phyloP scores from a whole-genome alignment of 345 rosid species.

The Arabidopsis thaliana region DNA sequence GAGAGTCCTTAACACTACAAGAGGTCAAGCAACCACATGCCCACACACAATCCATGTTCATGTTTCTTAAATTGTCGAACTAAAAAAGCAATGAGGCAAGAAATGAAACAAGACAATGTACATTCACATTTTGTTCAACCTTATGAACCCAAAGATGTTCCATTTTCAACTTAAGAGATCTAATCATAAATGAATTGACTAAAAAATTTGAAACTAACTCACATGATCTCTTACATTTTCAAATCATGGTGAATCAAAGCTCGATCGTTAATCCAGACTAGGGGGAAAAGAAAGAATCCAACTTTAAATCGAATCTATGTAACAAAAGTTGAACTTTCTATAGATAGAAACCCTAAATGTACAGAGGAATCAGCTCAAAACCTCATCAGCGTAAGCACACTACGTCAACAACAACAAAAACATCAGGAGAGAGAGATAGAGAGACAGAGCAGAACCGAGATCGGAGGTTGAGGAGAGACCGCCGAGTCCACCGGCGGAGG shows the following conservation, averaged over 20 bases:
- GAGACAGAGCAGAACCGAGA: slow-evolving; percentile 67
- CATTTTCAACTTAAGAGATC: slow-evolving; percentile 20
- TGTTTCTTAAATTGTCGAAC: not conserved
- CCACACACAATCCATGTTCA: slow-evolving; percentile 34
- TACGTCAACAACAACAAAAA: not conserved
- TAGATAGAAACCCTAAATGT: slow-evolving; percentile 22
- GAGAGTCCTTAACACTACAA: slow-evolving; percentile 17
- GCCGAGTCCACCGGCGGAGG: slow-evolving; percentile 63
- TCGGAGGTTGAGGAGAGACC: slow-evolving; percentile 85
- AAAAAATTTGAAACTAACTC: slow-evolving; percentile 26
- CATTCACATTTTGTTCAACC: slow-evolving; percentile 4
- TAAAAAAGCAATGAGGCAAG: not conserved
- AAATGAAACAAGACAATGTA: slow-evolving; percentile 12
- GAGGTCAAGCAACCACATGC: slow-evolving; percentile 38
- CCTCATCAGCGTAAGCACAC: not conserved
- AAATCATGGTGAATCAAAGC: slow-evolving; percentile 6
- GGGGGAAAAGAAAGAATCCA: slow-evolving; percentile 1
- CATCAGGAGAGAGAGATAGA: slow-evolving; percentile 5
- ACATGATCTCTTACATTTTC: slow-evolving; percentile 20
- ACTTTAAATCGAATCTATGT: slow-evolving; percentile 30
- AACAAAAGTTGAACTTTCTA: slow-evolving; percentile 21
- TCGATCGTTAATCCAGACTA: slow-evolving; percentile 13
- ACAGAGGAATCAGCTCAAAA: slow-evolving; percentile 27
- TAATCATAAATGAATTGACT: slow-evolving; percentile 2
- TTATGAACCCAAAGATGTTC: slow-evolving; percentile 28